A percentile compares a stretch with the other conserved stretches of the same genome.
Conservation (phyloP, 2,329 filamentous ascomycete genomes). For the Colletotrichum cuscutae region DNA sequence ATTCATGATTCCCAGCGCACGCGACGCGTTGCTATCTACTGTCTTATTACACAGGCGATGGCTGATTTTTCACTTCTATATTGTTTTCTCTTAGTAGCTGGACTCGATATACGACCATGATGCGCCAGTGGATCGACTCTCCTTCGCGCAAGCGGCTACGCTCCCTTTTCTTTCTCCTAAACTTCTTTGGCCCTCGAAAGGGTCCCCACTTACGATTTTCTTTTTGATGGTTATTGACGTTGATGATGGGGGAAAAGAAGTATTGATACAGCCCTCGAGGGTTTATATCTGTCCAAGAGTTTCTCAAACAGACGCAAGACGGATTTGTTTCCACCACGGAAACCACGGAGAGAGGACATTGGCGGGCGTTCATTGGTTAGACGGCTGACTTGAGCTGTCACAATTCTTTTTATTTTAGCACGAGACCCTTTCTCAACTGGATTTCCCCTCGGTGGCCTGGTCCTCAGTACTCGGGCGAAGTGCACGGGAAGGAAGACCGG, state of each 20-base stretch:
- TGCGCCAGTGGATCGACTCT: conserved; percentile 32
- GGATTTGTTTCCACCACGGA: conserved; percentile 31
- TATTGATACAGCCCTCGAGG: conserved; percentile 29
- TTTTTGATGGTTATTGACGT: conserved; percentile 23
- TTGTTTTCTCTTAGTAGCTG: conserved; percentile 34
- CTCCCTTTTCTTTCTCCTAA: conserved; percentile 3
- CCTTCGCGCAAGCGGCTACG: conserved; percentile 24
- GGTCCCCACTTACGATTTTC: conserved; percentile 20
- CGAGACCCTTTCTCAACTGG: neutral
- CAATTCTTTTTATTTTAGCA: conserved; percentile 6
- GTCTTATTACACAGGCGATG: conserved; percentile 23
- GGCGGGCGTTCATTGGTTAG: conserved; percentile 27
- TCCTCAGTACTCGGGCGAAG: neutral
- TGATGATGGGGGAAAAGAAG: conserved; percentile 25
- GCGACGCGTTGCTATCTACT: conserved; percentile 25
- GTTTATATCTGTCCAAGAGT: conserved; percentile 20
- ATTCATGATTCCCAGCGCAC: conserved; percentile 36
- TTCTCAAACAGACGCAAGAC: conserved; percentile 32
- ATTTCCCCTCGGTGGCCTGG: neutral
- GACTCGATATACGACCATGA: conserved; percentile 32
- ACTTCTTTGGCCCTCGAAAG: conserved; percentile 18
- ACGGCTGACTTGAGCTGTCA: conserved; percentile 5
- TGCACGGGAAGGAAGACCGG: neutral
- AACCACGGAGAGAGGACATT: conserved; percentile 22
- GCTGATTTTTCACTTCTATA: conserved; percentile 27